These are phyloP conservation scores for Cercospora citrullina DNA, from an alignment of 2,329 filamentous ascomycete genomes.

Conservation along the genomic window DNA sequence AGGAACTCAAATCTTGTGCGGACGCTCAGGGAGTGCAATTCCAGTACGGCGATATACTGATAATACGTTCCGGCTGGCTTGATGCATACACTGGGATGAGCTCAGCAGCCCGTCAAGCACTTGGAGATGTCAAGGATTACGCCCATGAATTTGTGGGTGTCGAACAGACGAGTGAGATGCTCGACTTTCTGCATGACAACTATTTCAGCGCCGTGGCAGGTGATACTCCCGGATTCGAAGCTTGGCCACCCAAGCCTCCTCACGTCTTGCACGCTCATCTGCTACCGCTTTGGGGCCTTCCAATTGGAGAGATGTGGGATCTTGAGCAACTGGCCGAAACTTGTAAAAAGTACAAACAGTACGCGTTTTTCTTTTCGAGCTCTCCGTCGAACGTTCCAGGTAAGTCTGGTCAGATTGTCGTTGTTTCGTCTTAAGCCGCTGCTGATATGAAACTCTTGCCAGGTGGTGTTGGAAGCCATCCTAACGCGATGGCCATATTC, in stretches of 20 bases:
- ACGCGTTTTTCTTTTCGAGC: slow-evolving; percentile 33
- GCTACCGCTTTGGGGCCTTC: slow-evolving; percentile 30
- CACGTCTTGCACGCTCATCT: slow-evolving; percentile 24
- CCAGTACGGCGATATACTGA: slow-evolving; percentile 22
- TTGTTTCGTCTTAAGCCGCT: not conserved
- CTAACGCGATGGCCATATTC: slow-evolving; percentile 42
- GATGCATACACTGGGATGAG: not conserved
- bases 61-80: slow-evolving; percentile 13
- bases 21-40: slow-evolving; percentile 15
- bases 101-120: slow-evolving; percentile 16
- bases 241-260: slow-evolving; percentile 13
- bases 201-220: slow-evolving; percentile 22
- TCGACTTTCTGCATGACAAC: slow-evolving; percentile 18
- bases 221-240: slow-evolving; percentile 18
- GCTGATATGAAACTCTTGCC: slow-evolving; percentile 10
- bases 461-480: slow-evolving; percentile 40
- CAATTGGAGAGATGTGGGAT: slow-evolving; percentile 41
- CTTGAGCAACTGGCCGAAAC: slow-evolving; percentile 36
- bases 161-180: slow-evolving; percentile 17
- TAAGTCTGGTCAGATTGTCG: not conserved
- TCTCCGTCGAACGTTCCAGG: slow-evolving; percentile 19
- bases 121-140: slow-evolving; percentile 12
- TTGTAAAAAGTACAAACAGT: slow-evolving; percentile 36
- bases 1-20: not conserved
- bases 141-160: slow-evolving; percentile 13